phyloP scores from a whole-genome alignment of 768 basidiomycete species.

The Boletus sp. region DNA sequence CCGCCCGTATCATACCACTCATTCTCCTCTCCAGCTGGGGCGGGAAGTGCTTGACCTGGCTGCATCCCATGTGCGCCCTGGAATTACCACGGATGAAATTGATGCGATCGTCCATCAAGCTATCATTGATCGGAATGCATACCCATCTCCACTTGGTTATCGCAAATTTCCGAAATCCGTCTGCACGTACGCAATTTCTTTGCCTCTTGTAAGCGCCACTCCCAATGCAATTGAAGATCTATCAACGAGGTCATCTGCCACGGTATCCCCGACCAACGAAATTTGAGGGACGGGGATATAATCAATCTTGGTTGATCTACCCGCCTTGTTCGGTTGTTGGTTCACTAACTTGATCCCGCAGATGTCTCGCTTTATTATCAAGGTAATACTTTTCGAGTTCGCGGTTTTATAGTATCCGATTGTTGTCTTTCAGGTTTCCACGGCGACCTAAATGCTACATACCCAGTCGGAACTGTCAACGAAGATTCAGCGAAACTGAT shows the following conservation, averaged over 20 bases:
- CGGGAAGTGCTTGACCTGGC: constrained; percentile 93
- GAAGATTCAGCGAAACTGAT: constrained; percentile 83
- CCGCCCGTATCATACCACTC: not conserved
- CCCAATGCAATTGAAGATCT: constrained; percentile 47
- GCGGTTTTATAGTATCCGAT: not conserved
- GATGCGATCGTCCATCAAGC: constrained; percentile 93
- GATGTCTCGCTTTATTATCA: constrained; percentile 80
- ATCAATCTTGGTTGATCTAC: constrained; percentile 76
- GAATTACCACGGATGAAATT: constrained; percentile 92
- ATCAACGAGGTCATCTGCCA: constrained; percentile 97
- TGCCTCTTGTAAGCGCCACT: not conserved
- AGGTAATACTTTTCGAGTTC: constrained; percentile 41
- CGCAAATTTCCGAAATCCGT: constrained; percentile 90
- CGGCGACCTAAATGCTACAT: constrained; percentile 89
- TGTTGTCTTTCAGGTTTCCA: constrained; percentile 62
- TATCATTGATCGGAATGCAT: constrained; percentile 83
- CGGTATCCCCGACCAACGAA: constrained; percentile 87
- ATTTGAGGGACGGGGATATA: constrained; percentile 89
- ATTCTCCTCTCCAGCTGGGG: constrained; percentile 52
- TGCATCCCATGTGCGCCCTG: constrained; percentile 82
- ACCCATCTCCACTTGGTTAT: constrained; percentile 94
- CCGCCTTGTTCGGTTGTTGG: constrained; percentile 5
- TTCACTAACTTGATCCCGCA: constrained; percentile 30
- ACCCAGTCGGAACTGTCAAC: constrained; percentile 84
- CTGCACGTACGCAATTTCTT: constrained; percentile 70